Conservation (phyloP, 1,284 basidiomycete genomes). For the Sporisorium scitamineum region DNA sequence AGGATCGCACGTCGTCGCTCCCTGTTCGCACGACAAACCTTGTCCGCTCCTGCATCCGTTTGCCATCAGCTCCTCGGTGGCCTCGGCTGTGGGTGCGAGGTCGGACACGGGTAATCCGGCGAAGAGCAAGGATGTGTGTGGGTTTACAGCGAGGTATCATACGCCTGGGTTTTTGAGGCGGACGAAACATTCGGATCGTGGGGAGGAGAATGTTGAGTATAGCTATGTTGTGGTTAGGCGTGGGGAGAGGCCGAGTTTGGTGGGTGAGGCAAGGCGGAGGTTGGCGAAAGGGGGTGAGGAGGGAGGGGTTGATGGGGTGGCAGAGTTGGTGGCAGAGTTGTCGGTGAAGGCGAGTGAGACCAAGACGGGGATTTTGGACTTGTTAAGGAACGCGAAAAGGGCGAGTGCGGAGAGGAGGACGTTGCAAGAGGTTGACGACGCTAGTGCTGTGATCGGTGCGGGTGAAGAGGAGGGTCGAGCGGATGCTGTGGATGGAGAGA, state of each 20-base stretch:
- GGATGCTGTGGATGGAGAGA: neutral
- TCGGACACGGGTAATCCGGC: constrained; percentile 32
- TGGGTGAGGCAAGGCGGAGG: constrained; percentile 25
- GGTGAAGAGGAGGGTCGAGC: neutral
- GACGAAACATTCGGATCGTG: constrained; percentile 85
- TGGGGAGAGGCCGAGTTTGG: constrained; percentile 76
- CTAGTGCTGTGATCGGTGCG: constrained; percentile 5
- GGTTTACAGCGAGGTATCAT: constrained; percentile 87
- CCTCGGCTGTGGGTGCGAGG: constrained; percentile 12
- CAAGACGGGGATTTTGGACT: constrained; percentile 57
- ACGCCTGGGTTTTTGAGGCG: constrained; percentile 84
- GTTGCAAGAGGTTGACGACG: constrained; percentile 37
- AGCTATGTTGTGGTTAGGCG: constrained; percentile 90
- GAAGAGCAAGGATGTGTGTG: constrained; percentile 75
- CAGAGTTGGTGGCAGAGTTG: constrained; percentile 11
- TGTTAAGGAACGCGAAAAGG: constrained; percentile 39
- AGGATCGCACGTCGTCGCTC: constrained; percentile 76
- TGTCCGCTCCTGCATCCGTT: constrained; percentile 78
- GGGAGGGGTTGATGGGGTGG: neutral
- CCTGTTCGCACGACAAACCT: constrained; percentile 90
- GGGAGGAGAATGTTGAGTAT: constrained; percentile 87
- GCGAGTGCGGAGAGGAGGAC: constrained; percentile 13
- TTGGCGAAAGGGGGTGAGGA: neutral
- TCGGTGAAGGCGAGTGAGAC: constrained; percentile 25
- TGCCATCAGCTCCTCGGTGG: constrained; percentile 20